Percentiles rank a stretch among this genome's conserved stretches.
Evolutionary conservation across 352 stramenopile genomes (phyloP).

Genomic region (Globisporangium takayamanum): DNA sequence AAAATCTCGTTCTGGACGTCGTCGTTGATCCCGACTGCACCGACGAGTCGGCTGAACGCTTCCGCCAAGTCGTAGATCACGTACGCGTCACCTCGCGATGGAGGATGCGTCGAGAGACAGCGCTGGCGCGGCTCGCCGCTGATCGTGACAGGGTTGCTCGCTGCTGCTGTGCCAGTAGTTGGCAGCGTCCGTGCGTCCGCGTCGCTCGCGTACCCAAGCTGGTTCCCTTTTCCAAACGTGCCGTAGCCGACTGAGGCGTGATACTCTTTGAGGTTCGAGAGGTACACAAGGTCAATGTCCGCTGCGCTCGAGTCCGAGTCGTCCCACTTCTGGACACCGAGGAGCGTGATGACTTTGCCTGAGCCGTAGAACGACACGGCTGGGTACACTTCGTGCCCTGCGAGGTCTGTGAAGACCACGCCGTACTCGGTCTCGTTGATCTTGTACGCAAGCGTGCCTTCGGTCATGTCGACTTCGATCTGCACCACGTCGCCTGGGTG

Average conservation of each 20-base stretch:
- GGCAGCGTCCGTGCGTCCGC: constrained; percentile 15
- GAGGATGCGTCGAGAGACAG: constrained; percentile 75
- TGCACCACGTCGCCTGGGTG: constrained; percentile 85
- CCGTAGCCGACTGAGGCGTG: constrained; percentile 76
- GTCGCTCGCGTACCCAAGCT: constrained; percentile 74
- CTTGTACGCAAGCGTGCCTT: constrained; percentile 82
- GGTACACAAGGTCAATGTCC: constrained; percentile 46
- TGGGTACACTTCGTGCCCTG: constrained; percentile 77
- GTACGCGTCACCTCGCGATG: constrained; percentile 58
- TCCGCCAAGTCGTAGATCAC: constrained; percentile 77
- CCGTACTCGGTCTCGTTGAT: constrained; percentile 89
- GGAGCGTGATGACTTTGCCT: constrained; percentile 78
- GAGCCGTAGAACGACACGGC: constrained; percentile 88
- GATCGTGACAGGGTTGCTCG: constrained; percentile 40
- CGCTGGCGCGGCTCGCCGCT: constrained; percentile 59
- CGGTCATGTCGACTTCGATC: constrained; percentile 85
- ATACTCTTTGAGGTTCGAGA: constrained; percentile 77
- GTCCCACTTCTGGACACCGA: constrained; percentile 78
- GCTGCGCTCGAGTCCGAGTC: constrained; percentile 26
- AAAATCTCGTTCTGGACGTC: constrained; percentile 53
- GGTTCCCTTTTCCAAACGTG: constrained; percentile 63
- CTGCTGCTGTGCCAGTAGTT: constrained; percentile 11
- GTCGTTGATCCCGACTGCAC: constrained; percentile 71
- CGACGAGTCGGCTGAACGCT: constrained; percentile 47
- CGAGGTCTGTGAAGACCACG: constrained; percentile 78